A percentile compares a stretch with the other conserved stretches of the same genome.
Evolutionary conservation across 2,329 filamentous ascomycete genomes (phyloP).

Genomic region (Diatrype stigma): DNA sequence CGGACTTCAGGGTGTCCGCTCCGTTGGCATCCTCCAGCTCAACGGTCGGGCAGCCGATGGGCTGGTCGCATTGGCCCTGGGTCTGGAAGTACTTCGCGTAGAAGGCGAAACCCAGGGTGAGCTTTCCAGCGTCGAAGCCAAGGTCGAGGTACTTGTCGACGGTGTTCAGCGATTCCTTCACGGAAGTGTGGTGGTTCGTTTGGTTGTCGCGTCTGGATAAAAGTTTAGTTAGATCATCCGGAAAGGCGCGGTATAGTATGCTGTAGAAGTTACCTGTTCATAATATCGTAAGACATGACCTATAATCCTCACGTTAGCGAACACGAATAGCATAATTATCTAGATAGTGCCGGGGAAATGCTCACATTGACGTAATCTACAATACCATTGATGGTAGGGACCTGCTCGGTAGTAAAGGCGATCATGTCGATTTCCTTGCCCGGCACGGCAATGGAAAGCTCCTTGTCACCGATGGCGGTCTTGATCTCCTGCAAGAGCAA

Average conservation of each 20-base stretch:
- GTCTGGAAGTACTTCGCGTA: conserved; percentile 63
- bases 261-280: conserved; percentile 45
- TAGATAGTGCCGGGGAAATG: conserved; percentile 22
- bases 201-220: conserved; percentile 45
- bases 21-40: conserved; percentile 51
- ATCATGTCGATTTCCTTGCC: conserved; percentile 61
- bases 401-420: conserved; percentile 53
- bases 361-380: conserved; percentile 62
- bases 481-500: conserved; percentile 57
- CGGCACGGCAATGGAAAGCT: conserved; percentile 64
- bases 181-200: conserved; percentile 63
- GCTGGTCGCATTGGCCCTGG: conserved; percentile 32
- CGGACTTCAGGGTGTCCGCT: conserved; percentile 42
- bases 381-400: conserved; percentile 50
- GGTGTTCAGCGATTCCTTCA: conserved; percentile 49
- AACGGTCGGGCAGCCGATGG: conserved; percentile 52
- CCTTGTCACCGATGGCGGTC: conserved; percentile 49
- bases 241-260: background rate
- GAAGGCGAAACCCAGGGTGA: conserved; percentile 63
- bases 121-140: conserved; percentile 46
- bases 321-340: background rate
- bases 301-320: conserved; percentile 12
- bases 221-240: background rate
- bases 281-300: conserved; percentile 63
- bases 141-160: conserved; percentile 57